These are phyloP conservation scores for Plasmodium coatneyi DNA, from an alignment of 169 alveolate genomes.

Conservation along the genomic window DNA sequence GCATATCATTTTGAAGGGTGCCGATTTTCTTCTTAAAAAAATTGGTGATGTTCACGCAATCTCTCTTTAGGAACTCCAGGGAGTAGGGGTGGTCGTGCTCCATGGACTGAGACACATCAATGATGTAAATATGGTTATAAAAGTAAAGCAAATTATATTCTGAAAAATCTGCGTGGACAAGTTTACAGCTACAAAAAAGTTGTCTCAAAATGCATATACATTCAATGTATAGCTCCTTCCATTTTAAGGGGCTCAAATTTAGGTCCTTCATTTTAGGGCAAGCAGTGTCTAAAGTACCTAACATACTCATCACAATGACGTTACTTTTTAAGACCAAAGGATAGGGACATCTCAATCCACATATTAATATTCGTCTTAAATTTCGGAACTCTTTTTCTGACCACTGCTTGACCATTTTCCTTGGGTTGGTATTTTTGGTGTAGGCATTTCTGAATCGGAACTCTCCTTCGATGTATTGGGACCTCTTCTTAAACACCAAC, in stretches of 20 bases:
- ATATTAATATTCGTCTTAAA: slow-evolving; percentile 92
- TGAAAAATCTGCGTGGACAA: slow-evolving; percentile 99
- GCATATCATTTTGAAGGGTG: slow-evolving; percentile 8
- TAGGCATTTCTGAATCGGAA: slow-evolving; percentile 98
- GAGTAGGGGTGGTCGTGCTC: slow-evolving; percentile 99
- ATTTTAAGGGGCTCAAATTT: slow-evolving; percentile 71
- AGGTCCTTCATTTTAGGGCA: slow-evolving; percentile 80
- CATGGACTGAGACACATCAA: slow-evolving; percentile 99
- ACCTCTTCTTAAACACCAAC: slow-evolving; percentile 98
- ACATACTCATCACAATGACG: slow-evolving; percentile 97
- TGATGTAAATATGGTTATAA: slow-evolving; percentile 90
- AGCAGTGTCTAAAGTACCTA: slow-evolving; percentile 84
- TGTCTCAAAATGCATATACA: slow-evolving; percentile 91
- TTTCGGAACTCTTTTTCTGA: slow-evolving; percentile 99
- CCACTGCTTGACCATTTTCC: slow-evolving; percentile 99
- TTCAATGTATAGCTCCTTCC: slow-evolving; percentile 90
- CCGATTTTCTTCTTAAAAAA: slow-evolving; percentile 90
- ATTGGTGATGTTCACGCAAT: slow-evolving; percentile 94
- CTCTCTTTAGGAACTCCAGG: slow-evolving; percentile 97
- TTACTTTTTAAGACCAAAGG: slow-evolving; percentile 96
- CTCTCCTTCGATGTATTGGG: slow-evolving; percentile 98
- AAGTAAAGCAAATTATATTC: slow-evolving; percentile 95
- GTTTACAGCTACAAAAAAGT: slow-evolving; percentile 93
- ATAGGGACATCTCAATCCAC: slow-evolving; percentile 94
- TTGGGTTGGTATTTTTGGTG: slow-evolving; percentile 94